Evolutionary conservation across 352 stramenopile species (phyloP).

Genomic region (Thalassiosira hispida): DNA sequence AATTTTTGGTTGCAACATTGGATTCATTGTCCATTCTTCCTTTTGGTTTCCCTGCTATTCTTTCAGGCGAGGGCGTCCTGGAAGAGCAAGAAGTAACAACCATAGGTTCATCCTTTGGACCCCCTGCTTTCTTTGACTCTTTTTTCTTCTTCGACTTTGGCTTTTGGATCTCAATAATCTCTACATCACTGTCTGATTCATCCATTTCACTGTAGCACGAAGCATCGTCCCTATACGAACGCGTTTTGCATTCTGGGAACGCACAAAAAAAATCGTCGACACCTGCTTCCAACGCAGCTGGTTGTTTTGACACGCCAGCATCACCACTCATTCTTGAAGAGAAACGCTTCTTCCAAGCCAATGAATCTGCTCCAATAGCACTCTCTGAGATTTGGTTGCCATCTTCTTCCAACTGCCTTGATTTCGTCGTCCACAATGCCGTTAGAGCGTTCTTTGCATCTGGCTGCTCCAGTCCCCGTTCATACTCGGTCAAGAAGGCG

Average conservation of each 20-base stretch:
- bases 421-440: constrained; percentile 37
- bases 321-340: not conserved
- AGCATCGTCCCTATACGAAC: constrained; percentile 16
- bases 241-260: constrained; percentile 37
- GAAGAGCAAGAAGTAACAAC: constrained; percentile 37
- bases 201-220: constrained; percentile 9
- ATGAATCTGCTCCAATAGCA: not conserved
- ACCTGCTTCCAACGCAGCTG: constrained; percentile 11
- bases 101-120: constrained; percentile 21
- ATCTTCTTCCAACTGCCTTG: constrained; percentile 35
- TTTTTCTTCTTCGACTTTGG: constrained; percentile 25
- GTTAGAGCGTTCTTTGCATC: constrained; percentile 25
- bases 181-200: constrained; percentile 30
- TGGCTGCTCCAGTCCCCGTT: constrained; percentile 15
- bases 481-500: not conserved
- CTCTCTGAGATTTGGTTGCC: constrained; percentile 29
- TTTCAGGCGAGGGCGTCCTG: constrained; percentile 31
- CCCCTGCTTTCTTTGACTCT: constrained; percentile 12
- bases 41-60: not conserved
- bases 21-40: not conserved
- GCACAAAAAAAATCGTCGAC: constrained; percentile 38
- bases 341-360: constrained; percentile 13
- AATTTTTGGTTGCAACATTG: not conserved
- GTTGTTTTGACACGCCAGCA: not conserved
- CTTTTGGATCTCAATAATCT: constrained; percentile 7